Base-by-base conservation (phyloP, 2,329 filamentous ascomycete genomes). In the Colletotrichum tanaceti region DNA sequence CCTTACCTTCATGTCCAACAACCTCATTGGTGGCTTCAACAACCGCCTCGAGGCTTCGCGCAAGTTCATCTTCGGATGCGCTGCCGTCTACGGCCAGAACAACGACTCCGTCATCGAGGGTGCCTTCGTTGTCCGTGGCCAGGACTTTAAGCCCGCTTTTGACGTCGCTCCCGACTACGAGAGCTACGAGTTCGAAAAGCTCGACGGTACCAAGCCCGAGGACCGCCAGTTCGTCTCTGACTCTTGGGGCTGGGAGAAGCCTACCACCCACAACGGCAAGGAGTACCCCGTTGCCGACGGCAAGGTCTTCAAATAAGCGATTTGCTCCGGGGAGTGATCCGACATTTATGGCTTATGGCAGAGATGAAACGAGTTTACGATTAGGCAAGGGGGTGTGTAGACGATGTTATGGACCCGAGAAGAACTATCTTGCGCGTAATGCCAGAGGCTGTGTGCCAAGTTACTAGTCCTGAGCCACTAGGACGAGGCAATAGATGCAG, bases 21-120 rank as follows among this genome's bases (percentile, higher is more conserved):
- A 99, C 90, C 86, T 98, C 83, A 95, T 99, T 80, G 94, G 93
- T 84, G 96, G 96, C 81, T 97, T 99, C 90, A 97, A 98, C 86
- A 89, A 90, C 82, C 96, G 96, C 87, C 93, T 99, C 70, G 96
- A 99, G 89, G 96, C 81, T 73, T 97, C 93, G 79, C 94, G 96
- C 87, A 99, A 99, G 91, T 97, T 93, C 89, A 84, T 99, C 80
- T 98, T 99, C 84, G 96, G 96, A 76, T 90, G 87, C 77, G 89
- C 90, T 76, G 95, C 93, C 74, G 96, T 99, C 74, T 99, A 92
- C 81, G 96, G 96, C 78, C 83, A 87, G 81, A 90, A 90, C 89
- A 94, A 97, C 85, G 89, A 94, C 87, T 97, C 92, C 71, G 84
- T 97, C 80, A 93, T 99, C 79, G 87, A 92, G 82, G 96, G 96